Percentiles rank a stretch among this genome's conserved stretches.
These are phyloP conservation scores for Rhamnella rubrinervis DNA, from an alignment of 331 rosid genomes.

Conservation along the genomic window DNA sequence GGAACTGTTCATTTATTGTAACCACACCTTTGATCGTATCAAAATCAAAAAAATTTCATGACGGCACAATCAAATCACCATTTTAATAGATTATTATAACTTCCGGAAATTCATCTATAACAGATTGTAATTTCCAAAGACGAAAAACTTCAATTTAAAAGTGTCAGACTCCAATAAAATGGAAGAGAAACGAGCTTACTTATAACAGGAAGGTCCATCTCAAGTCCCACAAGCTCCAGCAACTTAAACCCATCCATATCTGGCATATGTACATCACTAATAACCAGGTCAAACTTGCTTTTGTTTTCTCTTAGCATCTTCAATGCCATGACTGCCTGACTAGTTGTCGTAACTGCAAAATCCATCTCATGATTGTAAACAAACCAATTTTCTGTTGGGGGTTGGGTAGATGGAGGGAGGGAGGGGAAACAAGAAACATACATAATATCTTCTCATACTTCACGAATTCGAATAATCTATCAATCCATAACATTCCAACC, in stretches of 20 bases:
- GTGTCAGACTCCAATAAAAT: neutral
- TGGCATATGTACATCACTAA: slow-evolving; percentile 98
- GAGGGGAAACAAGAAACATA: neutral
- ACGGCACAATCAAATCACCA: no score
- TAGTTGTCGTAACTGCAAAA: slow-evolving; percentile 80
- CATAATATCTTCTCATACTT: neutral
- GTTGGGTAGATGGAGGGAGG: neutral
- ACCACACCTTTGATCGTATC: no score
- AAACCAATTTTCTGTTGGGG: slow-evolving; percentile 18
- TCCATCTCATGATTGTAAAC: slow-evolving; percentile 15
- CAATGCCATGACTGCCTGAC: slow-evolving; percentile 76
- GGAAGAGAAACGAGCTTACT: slow-evolving; percentile 49
- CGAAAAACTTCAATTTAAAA: neutral
- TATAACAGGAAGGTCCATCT: slow-evolving; percentile 99
- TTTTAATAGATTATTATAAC: no score
- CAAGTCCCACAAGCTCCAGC: slow-evolving; percentile 95
- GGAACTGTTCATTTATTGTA: neutral
- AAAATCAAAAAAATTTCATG: no score
- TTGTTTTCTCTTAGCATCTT: slow-evolving; percentile 74
- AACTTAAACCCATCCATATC: slow-evolving; percentile 99
- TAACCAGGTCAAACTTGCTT: slow-evolving; percentile 78
- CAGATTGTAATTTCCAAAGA: no score
- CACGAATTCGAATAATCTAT: no score
- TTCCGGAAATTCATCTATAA: no score
- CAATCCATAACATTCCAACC: no score